Base-by-base conservation (phyloP, 805 yeast genomes). In the Candida manassasensis region DNA sequence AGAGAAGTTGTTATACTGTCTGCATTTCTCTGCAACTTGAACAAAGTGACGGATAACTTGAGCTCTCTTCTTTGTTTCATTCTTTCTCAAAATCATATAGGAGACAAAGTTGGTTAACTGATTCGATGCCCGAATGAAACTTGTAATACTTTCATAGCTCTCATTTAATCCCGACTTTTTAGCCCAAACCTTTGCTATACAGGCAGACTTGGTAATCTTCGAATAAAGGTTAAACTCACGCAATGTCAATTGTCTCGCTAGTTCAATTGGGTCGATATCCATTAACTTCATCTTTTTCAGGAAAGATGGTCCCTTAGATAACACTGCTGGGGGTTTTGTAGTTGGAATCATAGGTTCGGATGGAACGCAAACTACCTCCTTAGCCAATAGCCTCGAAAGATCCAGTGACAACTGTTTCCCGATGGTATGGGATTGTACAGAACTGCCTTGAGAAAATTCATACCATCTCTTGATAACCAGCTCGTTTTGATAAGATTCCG, bases 211-310 rank as follows among this genome's bases (percentile, higher is more conserved):
- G 11, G 79, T 73, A 30, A 90, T 83, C 39, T 73, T 69, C n/a
- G 75, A 61, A 54, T 82, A 89, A 21, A 79, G 59, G 29, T 70
- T 73, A 50, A 79, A 84, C 54, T 87, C 96, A 37, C 79, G 68
- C n/a, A 86, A 55, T 0, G 96, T 84, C 37, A 90, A 60, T 57
- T 90, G 97, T 34, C 88, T 68, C 0, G 97, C 96, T 44, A 89
- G 69, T 41, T 80, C 90, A 34, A 73, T 61, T 21, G 85, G 75
- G 45, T 84, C 89, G 35, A 86, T 73, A 35, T 84, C 93, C 39
- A 75, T 56, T 19, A 82, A 57, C 45, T 73, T 80, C 40, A 62
- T 47, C 41, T 63, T 67, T 40, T 63, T 57, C n/a, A 45, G 50
- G 35, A 63, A 41, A 1, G 62, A 49, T 10, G 60, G 55, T 2